Evolutionary conservation across 225 moss, liverwort and hornwort species (phyloP).

Genomic region (Takakia lepidozioides): DNA sequence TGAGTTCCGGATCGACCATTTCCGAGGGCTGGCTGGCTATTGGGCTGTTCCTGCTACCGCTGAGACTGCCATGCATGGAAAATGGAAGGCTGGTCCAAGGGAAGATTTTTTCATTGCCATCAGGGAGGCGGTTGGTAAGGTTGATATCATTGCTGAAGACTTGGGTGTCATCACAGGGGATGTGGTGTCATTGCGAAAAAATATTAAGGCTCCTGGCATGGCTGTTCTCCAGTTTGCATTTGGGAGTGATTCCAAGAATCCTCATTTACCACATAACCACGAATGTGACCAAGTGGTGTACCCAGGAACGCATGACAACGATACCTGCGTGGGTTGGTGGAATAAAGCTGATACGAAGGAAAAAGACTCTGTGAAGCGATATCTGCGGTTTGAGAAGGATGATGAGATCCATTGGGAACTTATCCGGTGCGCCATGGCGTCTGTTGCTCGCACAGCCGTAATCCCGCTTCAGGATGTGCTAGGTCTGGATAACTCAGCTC

Average conservation of each 20-base stretch:
- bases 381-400: slow-evolving; percentile 22
- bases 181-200: slow-evolving; percentile 43
- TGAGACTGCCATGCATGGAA: slow-evolving; percentile 31
- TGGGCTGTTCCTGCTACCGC: slow-evolving; percentile 33
- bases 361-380: slow-evolving; percentile 28
- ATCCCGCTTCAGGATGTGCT: slow-evolving; percentile 51
- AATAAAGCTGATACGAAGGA: slow-evolving; percentile 27
- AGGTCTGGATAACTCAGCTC: slow-evolving; percentile 30
- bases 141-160: slow-evolving; percentile 57
- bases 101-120: slow-evolving; percentile 33
- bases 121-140: slow-evolving; percentile 36
- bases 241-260: slow-evolving; percentile 28
- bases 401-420: slow-evolving; percentile 48
- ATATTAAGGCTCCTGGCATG: slow-evolving; percentile 53
- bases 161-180: slow-evolving; percentile 48
- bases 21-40: slow-evolving; percentile 54
- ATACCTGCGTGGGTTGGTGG: slow-evolving; percentile 54
- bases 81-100: slow-evolving; percentile 45
- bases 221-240: slow-evolving; percentile 54
- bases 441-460: slow-evolving; percentile 45
- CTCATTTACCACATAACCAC: slow-evolving; percentile 49
- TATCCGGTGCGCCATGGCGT: slow-evolving; percentile 25
- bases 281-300: slow-evolving; percentile 49
- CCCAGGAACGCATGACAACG: slow-evolving; percentile 55
- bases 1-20: slow-evolving; percentile 57